Percentiles rank a stretch among this genome's conserved stretches.
phyloP scores from a whole-genome alignment of 75 land plant species.

The Isoetes taiwanensis region DNA sequence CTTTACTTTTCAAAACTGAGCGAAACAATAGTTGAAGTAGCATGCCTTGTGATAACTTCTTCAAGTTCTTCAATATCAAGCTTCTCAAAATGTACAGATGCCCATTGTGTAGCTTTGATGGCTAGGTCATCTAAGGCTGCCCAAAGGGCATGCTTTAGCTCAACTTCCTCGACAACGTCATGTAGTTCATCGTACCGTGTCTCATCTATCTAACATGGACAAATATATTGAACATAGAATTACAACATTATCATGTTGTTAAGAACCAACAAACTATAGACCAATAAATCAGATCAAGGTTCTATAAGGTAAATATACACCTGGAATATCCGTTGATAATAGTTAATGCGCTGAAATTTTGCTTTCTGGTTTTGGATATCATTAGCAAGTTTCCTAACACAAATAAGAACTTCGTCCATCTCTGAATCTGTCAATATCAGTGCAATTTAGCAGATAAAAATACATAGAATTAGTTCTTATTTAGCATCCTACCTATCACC shows the following conservation, averaged over 20 bases:
- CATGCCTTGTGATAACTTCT: slow-evolving; percentile 14
- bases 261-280: neutral
- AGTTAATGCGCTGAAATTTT: slow-evolving; percentile 12
- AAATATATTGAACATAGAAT: neutral
- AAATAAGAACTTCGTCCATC: slow-evolving; percentile 10
- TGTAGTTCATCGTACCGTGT: slow-evolving; percentile 20
- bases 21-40: neutral
- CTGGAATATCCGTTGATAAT: slow-evolving; percentile 19
- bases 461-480: too few species aligned
- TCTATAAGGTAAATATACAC: neutral
- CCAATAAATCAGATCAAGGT: too few species aligned
- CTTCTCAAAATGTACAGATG: slow-evolving; percentile 21
- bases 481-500: too few species aligned
- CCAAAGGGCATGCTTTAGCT: slow-evolving; percentile 18
- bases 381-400: slow-evolving; percentile 8
- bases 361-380: slow-evolving; percentile 16
- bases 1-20: neutral
- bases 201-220: slow-evolving; percentile 19
- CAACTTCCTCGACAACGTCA: slow-evolving; percentile 22
- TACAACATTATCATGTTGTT: neutral
- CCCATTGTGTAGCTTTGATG: slow-evolving; percentile 11
- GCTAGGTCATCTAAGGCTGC: slow-evolving; percentile 14
- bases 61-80: slow-evolving; percentile 20
- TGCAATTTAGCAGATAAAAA: neutral
- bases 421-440: slow-evolving; percentile 11